Evolutionary conservation across 176 grass and related monocot species (phyloP), one percentile per base, ranked within the genome.

Genomic region (Aegilops tauschii): DNA sequence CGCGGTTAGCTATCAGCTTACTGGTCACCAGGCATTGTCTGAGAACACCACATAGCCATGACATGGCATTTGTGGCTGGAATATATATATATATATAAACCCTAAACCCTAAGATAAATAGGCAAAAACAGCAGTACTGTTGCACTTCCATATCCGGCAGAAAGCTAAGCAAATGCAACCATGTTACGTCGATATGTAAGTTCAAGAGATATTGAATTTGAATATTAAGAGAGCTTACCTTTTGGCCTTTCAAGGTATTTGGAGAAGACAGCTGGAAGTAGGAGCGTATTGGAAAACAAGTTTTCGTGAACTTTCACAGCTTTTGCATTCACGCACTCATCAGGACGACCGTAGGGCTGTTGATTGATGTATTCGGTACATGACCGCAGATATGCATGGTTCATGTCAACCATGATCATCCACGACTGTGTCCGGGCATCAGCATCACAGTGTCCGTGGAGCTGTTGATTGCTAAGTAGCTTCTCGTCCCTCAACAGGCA

Each of bases 331-430:
- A 49, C 47, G 47, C 12, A 1, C 47, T 49, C 47, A 40, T 49
- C 4, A 40, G 39, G 39, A 14, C 12, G 47, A 49, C 47, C 47
- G 47, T 49, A 49, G 47, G 13, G 47, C 4, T 49, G 47, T 49
- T 49, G 47, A 49, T 49, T 49, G 13, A 49, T 49, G 12, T 49
- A 49, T 49, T 13, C 3, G 23, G 69, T 13, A 42, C 69, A 72
- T 21, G 69, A 42, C 36, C 20, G 11, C 36, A 42, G 9, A 25
- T 39, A 23, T 40, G 69, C 35, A 42, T 17, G 34, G 34, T 72
- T 70, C 32, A 70, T 42, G 69, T 72, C 69, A 42, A 72, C 36
- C 69, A 72, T 40, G 36, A 42, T 42, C 69, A 72, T 72, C 69
- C 69, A 72, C 0, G 9, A 11, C 4, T 49, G 12, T 49, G 13